These are phyloP conservation scores for Penicillium subrubescens DNA, from an alignment of 495 filamentous ascomycete species.

Conservation along the genomic window DNA sequence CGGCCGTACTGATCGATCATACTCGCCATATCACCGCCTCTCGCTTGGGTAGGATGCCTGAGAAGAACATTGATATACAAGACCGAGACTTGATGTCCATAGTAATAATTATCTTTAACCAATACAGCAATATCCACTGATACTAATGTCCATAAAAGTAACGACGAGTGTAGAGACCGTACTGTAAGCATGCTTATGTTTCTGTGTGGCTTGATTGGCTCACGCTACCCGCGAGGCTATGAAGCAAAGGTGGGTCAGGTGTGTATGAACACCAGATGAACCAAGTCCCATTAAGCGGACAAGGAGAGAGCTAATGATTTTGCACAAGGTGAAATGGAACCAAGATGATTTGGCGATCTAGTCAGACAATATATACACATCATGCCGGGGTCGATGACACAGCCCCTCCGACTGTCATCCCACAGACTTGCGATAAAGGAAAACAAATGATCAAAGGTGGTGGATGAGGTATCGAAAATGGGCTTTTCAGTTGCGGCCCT, in stretches of 20 bases:
- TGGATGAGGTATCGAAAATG: slow-evolving; percentile 19
- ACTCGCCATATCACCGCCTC: neutral
- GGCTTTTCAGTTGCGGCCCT: slow-evolving; percentile 57
- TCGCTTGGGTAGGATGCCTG: neutral
- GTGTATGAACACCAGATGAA: neutral
- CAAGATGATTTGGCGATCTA: slow-evolving; percentile 32
- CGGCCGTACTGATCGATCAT: neutral
- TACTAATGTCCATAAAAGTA: no score
- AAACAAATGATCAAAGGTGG: slow-evolving; percentile 27
- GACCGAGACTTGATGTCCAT: neutral
- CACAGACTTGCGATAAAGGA: slow-evolving; percentile 30
- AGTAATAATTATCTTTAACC: neutral
- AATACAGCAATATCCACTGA: neutral
- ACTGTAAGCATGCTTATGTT: slow-evolving; percentile 3
- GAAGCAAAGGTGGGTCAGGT: neutral
- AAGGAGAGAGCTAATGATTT: neutral
- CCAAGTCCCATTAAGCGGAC: no score
- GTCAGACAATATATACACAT: slow-evolving; percentile 49
- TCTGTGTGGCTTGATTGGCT: slow-evolving; percentile 8
- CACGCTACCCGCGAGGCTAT: neutral
- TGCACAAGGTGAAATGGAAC: neutral
- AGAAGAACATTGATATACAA: neutral
- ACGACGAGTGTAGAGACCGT: neutral
- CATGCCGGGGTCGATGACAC: slow-evolving; percentile 37
- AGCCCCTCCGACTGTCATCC: slow-evolving; percentile 22